Conservation (phyloP, 805 yeast species). For the Scheffersomyces ergatensis region DNA sequence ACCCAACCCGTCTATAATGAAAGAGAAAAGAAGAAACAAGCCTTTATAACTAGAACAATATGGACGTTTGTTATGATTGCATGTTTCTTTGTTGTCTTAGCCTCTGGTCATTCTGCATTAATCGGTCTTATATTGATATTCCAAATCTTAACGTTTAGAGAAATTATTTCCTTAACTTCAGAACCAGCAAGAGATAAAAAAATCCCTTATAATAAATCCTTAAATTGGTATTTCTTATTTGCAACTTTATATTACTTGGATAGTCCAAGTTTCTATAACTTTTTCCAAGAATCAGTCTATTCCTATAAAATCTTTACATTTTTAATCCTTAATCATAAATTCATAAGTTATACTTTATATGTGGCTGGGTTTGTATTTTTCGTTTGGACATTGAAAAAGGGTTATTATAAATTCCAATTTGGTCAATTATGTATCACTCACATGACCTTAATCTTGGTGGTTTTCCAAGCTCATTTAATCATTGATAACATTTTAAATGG, state of each 20-base stretch:
- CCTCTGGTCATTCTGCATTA: slow-evolving; percentile 83
- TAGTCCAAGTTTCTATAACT: slow-evolving; percentile 75
- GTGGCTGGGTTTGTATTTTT: slow-evolving; percentile 86
- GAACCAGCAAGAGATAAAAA: slow-evolving; percentile 82
- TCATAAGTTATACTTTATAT: slow-evolving; percentile 80
- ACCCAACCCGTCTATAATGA: slow-evolving; percentile 29
- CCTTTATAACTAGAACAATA: slow-evolving; percentile 80
- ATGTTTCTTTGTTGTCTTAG: slow-evolving; percentile 64
- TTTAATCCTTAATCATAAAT: slow-evolving; percentile 74
- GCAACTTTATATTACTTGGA: slow-evolving; percentile 89
- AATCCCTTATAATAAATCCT: slow-evolving; percentile 74
- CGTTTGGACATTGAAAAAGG: slow-evolving; percentile 85
- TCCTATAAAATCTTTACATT: slow-evolving; percentile 53
- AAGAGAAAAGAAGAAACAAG: slow-evolving; percentile 68
- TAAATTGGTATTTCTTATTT: slow-evolving; percentile 89
- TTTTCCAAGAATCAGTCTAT: slow-evolving; percentile 54
- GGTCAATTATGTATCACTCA: slow-evolving; percentile 92
- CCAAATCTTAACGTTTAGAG: slow-evolving; percentile 84
- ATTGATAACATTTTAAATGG: slow-evolving; percentile 88
- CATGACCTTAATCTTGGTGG: slow-evolving; percentile 86
- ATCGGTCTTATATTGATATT: slow-evolving; percentile 67
- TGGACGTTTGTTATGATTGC: slow-evolving; percentile 94
- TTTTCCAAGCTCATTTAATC: slow-evolving; percentile 90
- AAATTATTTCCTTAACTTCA: slow-evolving; percentile 81
- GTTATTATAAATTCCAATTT: slow-evolving; percentile 87